Base-by-base conservation (phyloP, 257 asterid species). In the Fraxinus cuspidata region DNA sequence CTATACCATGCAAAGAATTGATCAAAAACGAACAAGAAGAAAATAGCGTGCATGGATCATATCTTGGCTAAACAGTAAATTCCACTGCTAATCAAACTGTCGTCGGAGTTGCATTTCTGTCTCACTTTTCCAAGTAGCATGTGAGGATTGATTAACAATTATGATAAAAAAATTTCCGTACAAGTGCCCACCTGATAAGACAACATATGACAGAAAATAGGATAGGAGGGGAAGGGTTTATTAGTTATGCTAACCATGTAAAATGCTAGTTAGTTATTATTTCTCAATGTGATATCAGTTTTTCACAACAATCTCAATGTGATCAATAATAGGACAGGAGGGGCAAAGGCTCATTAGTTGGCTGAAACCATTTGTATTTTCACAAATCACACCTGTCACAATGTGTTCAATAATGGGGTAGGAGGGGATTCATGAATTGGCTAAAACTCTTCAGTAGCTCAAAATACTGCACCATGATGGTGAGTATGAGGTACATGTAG, bases 71-170 rank as follows among this genome's bases (percentile, higher is more conserved):
- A 37, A 37, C 42, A 8, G 18, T 66, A 73, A 27, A 63, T 70
- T 11, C 19, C 64, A 40, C 34, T 18, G 44, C 87, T 93, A 93
- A 86, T 96, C 99, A 82, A 96, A 96, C 84, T 96, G 99, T 85
- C 93, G 99, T n/a, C 98, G 86, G 19, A 93, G 97, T 60, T 92
- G 97, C 98, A 96, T 96, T 87, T 96, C 98, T 3, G 98, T 90
- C 86, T 96, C 99, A 77, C 97, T 96, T 78, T 96, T 96, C 99
- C 99, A 93, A 2, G 97, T 77, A 0, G 98, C 98, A 74, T 93
- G 99, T 31, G 99, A 90, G 7, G 98, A 93, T 77, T 93, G 99
- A 1, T n/a, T n/a, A n/a, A n/a, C n/a, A n/a, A n/a, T n/a, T n/a
- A n/a, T n/a, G n/a, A n/a, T n/a, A n/a, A n/a, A n/a, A n/a, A n/a